A percentile compares a stretch with the other conserved stretches of the same genome.
These are phyloP conservation scores for Mycena latifolia DNA, from an alignment of 768 basidiomycete genomes.

Conservation along the genomic window DNA sequence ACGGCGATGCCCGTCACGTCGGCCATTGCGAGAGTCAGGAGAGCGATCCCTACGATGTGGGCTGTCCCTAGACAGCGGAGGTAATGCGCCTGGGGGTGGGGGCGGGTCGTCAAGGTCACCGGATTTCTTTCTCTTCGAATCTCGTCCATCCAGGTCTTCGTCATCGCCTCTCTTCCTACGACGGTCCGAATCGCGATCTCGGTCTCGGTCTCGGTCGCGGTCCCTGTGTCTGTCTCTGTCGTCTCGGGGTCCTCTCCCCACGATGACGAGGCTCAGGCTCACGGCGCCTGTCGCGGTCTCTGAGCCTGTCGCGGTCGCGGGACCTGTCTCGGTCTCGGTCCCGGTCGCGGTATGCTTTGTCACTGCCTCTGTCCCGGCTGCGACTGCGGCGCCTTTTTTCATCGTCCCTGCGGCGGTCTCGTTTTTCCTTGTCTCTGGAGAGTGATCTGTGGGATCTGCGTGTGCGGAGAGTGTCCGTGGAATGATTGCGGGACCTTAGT, in stretches of 20 bases:
- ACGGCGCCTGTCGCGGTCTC: constrained; percentile 63
- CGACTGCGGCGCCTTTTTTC: constrained; percentile 74
- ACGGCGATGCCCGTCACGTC: constrained; percentile 51
- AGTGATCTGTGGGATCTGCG: constrained; percentile 78
- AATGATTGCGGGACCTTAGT: constrained; percentile 76
- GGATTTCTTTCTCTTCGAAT: constrained; percentile 74
- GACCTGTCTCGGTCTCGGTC: constrained; percentile 67
- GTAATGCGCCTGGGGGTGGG: constrained; percentile 50
- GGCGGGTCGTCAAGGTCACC: constrained; percentile 64
- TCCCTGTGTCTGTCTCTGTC: constrained; percentile 68
- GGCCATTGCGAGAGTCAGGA: constrained; percentile 64
- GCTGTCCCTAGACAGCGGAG: constrained; percentile 63
- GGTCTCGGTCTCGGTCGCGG: constrained; percentile 57
- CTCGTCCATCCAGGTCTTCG: constrained; percentile 66
- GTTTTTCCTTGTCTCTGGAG: constrained; percentile 78
- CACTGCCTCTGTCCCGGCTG: constrained; percentile 72
- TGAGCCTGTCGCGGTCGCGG: constrained; percentile 63
- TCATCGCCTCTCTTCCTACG: constrained; percentile 80
- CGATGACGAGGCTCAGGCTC: constrained; percentile 48
- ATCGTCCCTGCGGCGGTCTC: constrained; percentile 64
- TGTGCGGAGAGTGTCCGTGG: constrained; percentile 82
- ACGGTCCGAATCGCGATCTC: constrained; percentile 62
- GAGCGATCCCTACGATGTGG: constrained; percentile 67
- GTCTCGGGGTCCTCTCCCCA: constrained; percentile 62
- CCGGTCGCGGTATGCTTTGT: too few species aligned